Base-by-base conservation (phyloP, 176 grass and related monocot species). In the Cenchrus americanus region DNA sequence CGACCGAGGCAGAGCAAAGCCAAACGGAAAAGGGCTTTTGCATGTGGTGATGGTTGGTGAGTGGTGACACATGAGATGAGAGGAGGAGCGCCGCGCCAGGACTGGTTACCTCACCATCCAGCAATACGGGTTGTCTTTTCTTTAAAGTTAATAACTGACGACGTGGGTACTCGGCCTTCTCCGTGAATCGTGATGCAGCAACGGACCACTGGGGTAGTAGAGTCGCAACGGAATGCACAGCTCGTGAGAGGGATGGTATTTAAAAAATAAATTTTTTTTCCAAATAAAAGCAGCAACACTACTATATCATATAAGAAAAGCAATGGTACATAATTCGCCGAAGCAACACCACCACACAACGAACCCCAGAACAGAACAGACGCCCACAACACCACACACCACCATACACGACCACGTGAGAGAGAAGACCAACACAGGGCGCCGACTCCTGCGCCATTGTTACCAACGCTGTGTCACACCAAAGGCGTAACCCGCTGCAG, bases 121-220 rank as follows among this genome's bases (percentile, higher is more conserved):
- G 54, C 87, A 40, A 41, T 75, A 77, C 34, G 43, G 55, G 58
- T 46, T 75, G 69, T 58, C 81, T 80, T 88, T 77, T 75, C 60
- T 21, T 88, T 80, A 10, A 80, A 73, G 81, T 14, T 88, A 79
- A 66, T 88, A 79, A 66, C 80, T 46, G 22, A 27, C 27, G 30
- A 27, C 43, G 40, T 66, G 66, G n/a, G 19, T 34, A 34, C 34
- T 34, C 14, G 52, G 48, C 18, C 19, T 40, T 22, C 2, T 24
- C 30, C 7, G 44, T 42, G n/a, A n/a, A n/a, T n/a, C n/a, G 48
- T 42, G 48, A 10, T 66, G 51, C 18, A 59, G 41, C 18, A 59
- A 60, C 61, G 37, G 50, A 68, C 40, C 51, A 49, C 85, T 40
- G 5, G 2, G 24, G 21, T 40, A n/a, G 27, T 30, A 49, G 8